These are phyloP conservation scores for Yarrowia divulgata DNA, from an alignment of 805 yeast species.

Conservation along the genomic window DNA sequence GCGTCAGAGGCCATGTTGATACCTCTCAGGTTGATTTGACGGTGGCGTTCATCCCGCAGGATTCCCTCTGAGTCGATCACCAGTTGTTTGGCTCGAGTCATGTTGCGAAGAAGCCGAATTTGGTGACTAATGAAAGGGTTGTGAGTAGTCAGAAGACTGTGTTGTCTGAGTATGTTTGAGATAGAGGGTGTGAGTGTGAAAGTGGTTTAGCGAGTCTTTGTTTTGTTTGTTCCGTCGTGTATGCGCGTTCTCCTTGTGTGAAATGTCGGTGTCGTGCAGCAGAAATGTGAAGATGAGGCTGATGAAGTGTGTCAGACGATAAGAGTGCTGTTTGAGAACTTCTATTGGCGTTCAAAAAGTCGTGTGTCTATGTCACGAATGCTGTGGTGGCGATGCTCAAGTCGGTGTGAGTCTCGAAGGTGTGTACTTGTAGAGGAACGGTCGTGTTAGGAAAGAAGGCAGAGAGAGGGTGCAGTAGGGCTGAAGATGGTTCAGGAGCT, in stretches of 20 bases:
- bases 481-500: slow-evolving; percentile 14
- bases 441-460: background rate
- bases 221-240: background rate
- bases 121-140: background rate
- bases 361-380: background rate
- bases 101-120: background rate
- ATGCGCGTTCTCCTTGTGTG: background rate
- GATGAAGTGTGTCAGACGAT: background rate
- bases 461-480: slow-evolving; percentile 6
- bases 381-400: background rate
- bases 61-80: slow-evolving; percentile 58
- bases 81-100: slow-evolving; percentile 21
- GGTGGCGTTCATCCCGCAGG: slow-evolving; percentile 62
- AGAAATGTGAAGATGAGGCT: background rate
- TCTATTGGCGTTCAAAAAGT: too few species aligned
- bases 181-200: background rate
- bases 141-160: background rate
- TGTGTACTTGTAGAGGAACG: background rate
- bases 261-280: slow-evolving; percentile 6
- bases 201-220: too few species aligned
- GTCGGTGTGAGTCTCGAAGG: too few species aligned
- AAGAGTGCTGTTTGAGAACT: background rate
- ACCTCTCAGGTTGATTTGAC: slow-evolving; percentile 72
- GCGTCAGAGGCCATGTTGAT: slow-evolving; percentile 79
- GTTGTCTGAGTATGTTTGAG: background rate